Percentiles rank a stretch among this genome's conserved stretches.
Conservation (phyloP, 805 yeast genomes). For the Ogataea polymorpha region DNA sequence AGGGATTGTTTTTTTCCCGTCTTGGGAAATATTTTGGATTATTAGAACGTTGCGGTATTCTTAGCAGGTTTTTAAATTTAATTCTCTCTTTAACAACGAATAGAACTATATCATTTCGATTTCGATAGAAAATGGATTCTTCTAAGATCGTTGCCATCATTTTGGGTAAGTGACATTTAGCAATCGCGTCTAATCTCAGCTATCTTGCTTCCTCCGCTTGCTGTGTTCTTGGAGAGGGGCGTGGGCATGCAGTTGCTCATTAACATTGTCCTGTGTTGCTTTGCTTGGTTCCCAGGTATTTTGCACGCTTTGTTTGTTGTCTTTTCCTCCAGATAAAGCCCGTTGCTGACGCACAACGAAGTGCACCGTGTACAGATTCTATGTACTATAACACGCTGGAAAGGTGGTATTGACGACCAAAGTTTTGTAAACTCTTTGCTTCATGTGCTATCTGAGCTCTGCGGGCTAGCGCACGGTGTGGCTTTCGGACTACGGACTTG, state of each 20-base stretch:
- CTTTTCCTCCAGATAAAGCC: conserved; percentile 12
- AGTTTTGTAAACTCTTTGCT: no score
- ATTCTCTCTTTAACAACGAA: not conserved
- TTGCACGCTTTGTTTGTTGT: conserved; percentile 71
- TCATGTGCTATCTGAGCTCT: not conserved
- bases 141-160: conserved; percentile 24
- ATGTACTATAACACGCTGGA: not conserved
- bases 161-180: conserved; percentile 18
- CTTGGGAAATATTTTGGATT: not conserved
- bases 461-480: not conserved
- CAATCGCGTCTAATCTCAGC: conserved; percentile 28
- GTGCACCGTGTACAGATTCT: not conserved
- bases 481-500: not conserved
- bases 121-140: conserved; percentile 15
- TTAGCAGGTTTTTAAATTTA: not conserved
- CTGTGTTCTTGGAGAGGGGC: conserved; percentile 70
- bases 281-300: conserved; percentile 77
- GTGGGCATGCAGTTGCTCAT: conserved; percentile 61
- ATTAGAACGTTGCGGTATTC: not conserved
- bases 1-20: not conserved
- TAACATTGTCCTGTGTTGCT: conserved; percentile 59
- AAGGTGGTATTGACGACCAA: not conserved
- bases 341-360: not conserved
- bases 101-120: not conserved
- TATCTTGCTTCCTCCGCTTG: conserved; percentile 68